A percentile compares a stretch with the other conserved stretches of the same genome.
phyloP scores from a whole-genome alignment of 2,329 filamentous ascomycete species.

The Fusarium proliferatum region DNA sequence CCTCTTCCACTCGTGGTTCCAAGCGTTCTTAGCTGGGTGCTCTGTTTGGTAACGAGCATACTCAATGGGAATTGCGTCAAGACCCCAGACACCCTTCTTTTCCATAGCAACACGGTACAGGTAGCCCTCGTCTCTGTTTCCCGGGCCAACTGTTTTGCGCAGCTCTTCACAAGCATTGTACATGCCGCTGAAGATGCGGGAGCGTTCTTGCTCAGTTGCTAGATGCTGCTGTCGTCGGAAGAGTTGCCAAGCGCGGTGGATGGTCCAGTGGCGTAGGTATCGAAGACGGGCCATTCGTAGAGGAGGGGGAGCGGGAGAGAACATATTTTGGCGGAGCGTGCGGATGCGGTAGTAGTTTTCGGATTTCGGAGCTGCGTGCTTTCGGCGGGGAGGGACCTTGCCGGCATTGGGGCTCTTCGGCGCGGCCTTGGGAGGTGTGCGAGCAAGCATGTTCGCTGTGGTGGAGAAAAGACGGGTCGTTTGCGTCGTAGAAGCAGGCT shows the following conservation, averaged over 20 bases:
- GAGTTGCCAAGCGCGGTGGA: slow-evolving; percentile 94
- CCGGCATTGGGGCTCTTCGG: slow-evolving; percentile 36
- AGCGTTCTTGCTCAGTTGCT: slow-evolving; percentile 74
- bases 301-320: slow-evolving; percentile 68
- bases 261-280: slow-evolving; percentile 96
- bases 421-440: slow-evolving; percentile 43
- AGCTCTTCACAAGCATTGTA: slow-evolving; percentile 86
- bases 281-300: slow-evolving; percentile 90
- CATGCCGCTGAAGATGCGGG: slow-evolving; percentile 86
- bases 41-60: slow-evolving; percentile 89
- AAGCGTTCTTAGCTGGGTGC: slow-evolving; percentile 80
- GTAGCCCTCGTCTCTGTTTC: slow-evolving; percentile 70
- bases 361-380: slow-evolving; percentile 47
- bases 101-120: slow-evolving; percentile 90
- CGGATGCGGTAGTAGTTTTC: slow-evolving; percentile 57
- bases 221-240: slow-evolving; percentile 76
- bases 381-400: slow-evolving; percentile 44
- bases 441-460: slow-evolving; percentile 48
- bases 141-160: slow-evolving; percentile 68
- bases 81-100: slow-evolving; percentile 85
- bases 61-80: slow-evolving; percentile 85
- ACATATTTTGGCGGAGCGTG: slow-evolving; percentile 60
- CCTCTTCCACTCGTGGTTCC: slow-evolving; percentile 93
- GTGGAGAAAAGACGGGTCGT: slow-evolving; percentile 48
- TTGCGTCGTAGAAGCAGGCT: slow-evolving; percentile 10